These are phyloP conservation scores for Knufia fluminis DNA, from an alignment of 2,329 filamentous ascomycete species.

Conservation along the genomic window DNA sequence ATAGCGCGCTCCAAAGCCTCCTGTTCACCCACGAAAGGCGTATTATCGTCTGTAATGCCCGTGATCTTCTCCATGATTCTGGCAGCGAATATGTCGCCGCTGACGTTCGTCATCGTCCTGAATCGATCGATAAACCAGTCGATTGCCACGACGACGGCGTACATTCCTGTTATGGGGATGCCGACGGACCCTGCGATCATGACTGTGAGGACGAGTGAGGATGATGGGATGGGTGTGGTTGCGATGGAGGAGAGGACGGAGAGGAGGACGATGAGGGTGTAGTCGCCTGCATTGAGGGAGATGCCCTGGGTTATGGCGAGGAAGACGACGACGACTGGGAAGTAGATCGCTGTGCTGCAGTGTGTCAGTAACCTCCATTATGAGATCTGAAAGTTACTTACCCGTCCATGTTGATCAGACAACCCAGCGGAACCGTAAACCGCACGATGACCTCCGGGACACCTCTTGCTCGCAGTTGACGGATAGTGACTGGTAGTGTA, in stretches of 20 bases:
- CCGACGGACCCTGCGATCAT: slow-evolving; percentile 43
- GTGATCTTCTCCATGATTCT: slow-evolving; percentile 34
- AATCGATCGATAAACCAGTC: slow-evolving; percentile 51
- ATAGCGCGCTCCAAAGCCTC: not conserved
- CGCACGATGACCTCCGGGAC: slow-evolving; percentile 38
- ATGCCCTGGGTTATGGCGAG: slow-evolving; percentile 44
- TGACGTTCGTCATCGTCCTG: slow-evolving; percentile 44
- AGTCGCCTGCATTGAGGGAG: slow-evolving; percentile 35
- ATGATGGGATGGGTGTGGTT: slow-evolving; percentile 46
- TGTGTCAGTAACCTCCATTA: not conserved
- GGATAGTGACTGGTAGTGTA: slow-evolving; percentile 43
- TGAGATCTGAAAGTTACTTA: not conserved
- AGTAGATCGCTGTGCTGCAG: slow-evolving; percentile 44
- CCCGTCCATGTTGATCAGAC: slow-evolving; percentile 45
- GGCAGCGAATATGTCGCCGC: slow-evolving; percentile 42
- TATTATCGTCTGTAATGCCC: slow-evolving; percentile 25
- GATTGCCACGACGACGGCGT: slow-evolving; percentile 45
- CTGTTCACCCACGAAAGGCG: not conserved
- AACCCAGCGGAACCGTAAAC: slow-evolving; percentile 42
- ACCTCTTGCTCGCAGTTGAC: slow-evolving; percentile 32
- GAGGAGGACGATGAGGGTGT: slow-evolving; percentile 42
- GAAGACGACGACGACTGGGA: slow-evolving; percentile 46
- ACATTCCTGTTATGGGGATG: slow-evolving; percentile 42
- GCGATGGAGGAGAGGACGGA: slow-evolving; percentile 46
- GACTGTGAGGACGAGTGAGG: slow-evolving; percentile 43